phyloP scores from a whole-genome alignment of 106 monocot species.

The Dendrobium chrysotoxum region DNA sequence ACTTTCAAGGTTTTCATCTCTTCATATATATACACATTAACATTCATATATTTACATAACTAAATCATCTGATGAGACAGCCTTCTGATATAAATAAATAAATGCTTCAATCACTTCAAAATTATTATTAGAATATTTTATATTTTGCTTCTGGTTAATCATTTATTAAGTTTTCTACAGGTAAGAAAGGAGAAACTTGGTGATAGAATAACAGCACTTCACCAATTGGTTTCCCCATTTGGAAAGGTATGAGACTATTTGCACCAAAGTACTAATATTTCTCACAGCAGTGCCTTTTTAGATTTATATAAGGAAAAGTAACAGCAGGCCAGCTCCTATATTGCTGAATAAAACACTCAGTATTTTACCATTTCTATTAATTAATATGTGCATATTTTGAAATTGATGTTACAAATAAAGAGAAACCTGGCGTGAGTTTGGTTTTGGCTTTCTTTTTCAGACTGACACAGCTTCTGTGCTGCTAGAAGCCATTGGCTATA shows the following conservation, averaged over 20 bases:
- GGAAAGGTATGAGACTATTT: slow-evolving; percentile 64
- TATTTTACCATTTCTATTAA: background rate
- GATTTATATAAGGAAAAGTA: background rate
- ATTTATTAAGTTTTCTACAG: slow-evolving; percentile 21
- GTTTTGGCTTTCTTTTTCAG: slow-evolving; percentile 36
- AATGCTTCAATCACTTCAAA: background rate
- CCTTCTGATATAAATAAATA: background rate
- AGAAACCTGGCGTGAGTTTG: slow-evolving; percentile 7
- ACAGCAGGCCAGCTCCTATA: background rate
- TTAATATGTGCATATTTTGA: background rate
- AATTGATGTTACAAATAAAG: background rate
- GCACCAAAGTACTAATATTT: background rate
- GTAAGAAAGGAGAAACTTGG: slow-evolving; percentile 93
- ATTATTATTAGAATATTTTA: background rate
- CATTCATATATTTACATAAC: slow-evolving; percentile 1
- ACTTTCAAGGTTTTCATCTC: slow-evolving; percentile 53
- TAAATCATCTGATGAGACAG: background rate
- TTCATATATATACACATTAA: background rate
- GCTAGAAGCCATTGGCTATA: slow-evolving; percentile 90
- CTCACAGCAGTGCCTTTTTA: background rate
- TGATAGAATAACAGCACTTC: slow-evolving; percentile 81
- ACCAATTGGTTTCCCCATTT: slow-evolving; percentile 91
- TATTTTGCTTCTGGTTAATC: background rate
- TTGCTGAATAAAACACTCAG: background rate
- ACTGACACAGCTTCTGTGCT: slow-evolving; percentile 98